A percentile compares a stretch with the other conserved stretches of the same genome.
Evolutionary conservation across 2,329 filamentous ascomycete species (phyloP).

Genomic region (Botrytis hyacinthi): DNA sequence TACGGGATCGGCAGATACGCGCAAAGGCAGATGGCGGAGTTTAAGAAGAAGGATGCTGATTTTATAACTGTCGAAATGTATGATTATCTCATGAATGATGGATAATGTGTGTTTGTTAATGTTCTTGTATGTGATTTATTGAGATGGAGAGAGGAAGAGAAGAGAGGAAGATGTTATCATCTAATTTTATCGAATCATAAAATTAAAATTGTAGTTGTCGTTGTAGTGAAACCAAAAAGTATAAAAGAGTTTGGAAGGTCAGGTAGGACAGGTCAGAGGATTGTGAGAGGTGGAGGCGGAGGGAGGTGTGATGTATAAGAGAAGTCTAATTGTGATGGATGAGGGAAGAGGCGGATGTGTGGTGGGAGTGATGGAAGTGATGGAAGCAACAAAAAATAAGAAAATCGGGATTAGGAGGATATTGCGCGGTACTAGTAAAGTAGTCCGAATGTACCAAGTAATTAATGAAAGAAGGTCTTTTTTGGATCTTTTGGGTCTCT

Average conservation of each 20-base stretch:
- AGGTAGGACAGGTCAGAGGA: background rate
- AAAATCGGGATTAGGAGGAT: background rate
- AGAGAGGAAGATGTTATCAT: background rate
- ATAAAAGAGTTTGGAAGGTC: background rate
- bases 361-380: background rate
- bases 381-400: background rate
- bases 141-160: too few species aligned
- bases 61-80: conserved; percentile 17
- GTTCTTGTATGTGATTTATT: background rate
- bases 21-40: conserved; percentile 10
- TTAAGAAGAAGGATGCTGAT: conserved; percentile 5
- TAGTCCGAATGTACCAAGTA: background rate
- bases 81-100: conserved; percentile 19
- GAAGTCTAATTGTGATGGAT: background rate
- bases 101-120: background rate
- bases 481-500: background rate
- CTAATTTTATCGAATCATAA: conserved; percentile 16
- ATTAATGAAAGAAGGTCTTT: background rate
- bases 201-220: background rate
- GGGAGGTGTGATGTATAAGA: background rate
- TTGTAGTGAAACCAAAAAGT: background rate
- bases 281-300: background rate
- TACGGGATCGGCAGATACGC: conserved; percentile 15
- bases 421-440: background rate
- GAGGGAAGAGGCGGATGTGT: conserved; percentile 9